phyloP scores from a whole-genome alignment of 495 filamentous ascomycete species.

The Tuber brumale region DNA sequence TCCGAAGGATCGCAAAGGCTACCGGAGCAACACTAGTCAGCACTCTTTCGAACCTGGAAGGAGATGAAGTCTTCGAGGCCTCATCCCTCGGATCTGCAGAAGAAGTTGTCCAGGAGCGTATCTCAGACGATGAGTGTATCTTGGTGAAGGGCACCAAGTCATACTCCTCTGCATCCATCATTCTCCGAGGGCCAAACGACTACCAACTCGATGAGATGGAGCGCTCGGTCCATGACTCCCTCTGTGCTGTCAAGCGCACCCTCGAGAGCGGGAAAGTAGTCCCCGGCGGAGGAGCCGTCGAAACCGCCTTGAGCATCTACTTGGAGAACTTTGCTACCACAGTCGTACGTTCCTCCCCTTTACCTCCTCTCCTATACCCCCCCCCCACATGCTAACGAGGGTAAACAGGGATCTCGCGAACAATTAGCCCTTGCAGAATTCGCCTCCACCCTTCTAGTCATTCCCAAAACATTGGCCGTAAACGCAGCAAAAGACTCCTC shows the following conservation, averaged over 20 bases:
- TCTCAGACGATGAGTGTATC: slow-evolving; percentile 98
- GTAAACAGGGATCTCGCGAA: slow-evolving; percentile 71
- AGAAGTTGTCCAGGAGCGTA: slow-evolving; percentile 91
- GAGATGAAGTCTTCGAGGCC: slow-evolving; percentile 91
- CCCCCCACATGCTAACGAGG: slow-evolving; percentile 2
- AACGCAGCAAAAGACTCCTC: slow-evolving; percentile 96
- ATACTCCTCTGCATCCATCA: slow-evolving; percentile 89
- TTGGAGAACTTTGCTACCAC: slow-evolving; percentile 99
- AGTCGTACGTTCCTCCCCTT: slow-evolving; percentile 54
- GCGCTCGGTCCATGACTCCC: slow-evolving; percentile 91
- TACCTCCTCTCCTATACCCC: not conserved
- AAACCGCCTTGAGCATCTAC: slow-evolving; percentile 99
- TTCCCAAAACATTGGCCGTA: slow-evolving; percentile 93
- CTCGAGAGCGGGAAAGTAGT: slow-evolving; percentile 96
- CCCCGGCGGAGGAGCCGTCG: slow-evolving; percentile 90
- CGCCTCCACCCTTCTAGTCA: slow-evolving; percentile 83
- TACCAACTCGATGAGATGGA: slow-evolving; percentile 99
- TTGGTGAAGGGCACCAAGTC: slow-evolving; percentile 92
- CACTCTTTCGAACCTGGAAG: slow-evolving; percentile 90
- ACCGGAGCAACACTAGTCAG: slow-evolving; percentile 89
- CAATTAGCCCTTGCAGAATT: slow-evolving; percentile 98
- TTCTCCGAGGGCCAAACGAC: slow-evolving; percentile 92
- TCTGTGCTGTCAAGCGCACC: slow-evolving; percentile 94
- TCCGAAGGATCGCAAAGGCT: slow-evolving; percentile 90
- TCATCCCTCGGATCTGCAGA: slow-evolving; percentile 85